Conservation (phyloP, 495 filamentous ascomycete species). For the Penicillium desertorum region DNA sequence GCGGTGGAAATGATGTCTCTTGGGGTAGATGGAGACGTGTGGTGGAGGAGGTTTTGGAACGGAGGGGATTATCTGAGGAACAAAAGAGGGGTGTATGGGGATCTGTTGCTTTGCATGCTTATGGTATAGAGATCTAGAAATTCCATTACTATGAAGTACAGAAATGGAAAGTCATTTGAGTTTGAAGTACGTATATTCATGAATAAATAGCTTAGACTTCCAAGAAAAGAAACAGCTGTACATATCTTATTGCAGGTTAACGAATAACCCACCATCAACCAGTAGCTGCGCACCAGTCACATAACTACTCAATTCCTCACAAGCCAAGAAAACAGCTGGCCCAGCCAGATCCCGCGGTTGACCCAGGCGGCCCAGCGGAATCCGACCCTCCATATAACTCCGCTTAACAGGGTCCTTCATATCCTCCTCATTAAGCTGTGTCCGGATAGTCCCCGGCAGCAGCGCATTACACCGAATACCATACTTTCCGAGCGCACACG, state of each 20-base stretch:
- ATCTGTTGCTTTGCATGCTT: constrained; percentile 64
- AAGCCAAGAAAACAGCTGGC: constrained; percentile 83
- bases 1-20: constrained; percentile 50
- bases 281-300: constrained; percentile 81
- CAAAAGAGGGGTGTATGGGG: constrained; percentile 67
- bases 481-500: constrained; percentile 74
- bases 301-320: constrained; percentile 72
- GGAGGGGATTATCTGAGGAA: constrained; percentile 53
- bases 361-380: constrained; percentile 75
- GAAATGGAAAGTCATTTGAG: neutral
- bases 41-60: constrained; percentile 57
- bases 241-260: constrained; percentile 59
- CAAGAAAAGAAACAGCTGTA: neutral
- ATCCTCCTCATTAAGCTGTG: constrained; percentile 85
- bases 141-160: neutral
- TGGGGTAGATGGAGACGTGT: constrained; percentile 50
- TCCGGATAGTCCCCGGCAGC: constrained; percentile 80
- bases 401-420: constrained; percentile 65
- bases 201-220: neutral
- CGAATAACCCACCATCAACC: constrained; percentile 80
- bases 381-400: constrained; percentile 79
- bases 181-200: neutral
- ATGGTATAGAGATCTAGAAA: constrained; percentile 48
- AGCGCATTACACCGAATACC: constrained; percentile 82
- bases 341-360: constrained; percentile 69